Evolutionary conservation across 129 eudicot genomes (phyloP), one percentile per base, ranked within the genome.

Genomic region (Helianthus tuberosus): DNA sequence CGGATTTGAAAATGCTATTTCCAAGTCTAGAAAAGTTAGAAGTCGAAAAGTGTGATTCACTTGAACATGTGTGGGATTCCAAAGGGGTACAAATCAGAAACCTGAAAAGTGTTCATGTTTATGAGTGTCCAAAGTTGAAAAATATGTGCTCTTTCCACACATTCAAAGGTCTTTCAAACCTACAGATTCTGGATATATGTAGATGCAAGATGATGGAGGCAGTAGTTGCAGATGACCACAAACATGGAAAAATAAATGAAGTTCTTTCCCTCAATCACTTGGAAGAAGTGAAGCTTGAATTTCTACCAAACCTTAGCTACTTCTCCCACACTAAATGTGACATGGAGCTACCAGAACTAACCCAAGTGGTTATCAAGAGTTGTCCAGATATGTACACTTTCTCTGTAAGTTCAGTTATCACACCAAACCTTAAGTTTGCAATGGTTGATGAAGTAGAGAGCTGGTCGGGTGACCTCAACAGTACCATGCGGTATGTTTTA

Each of bases 31-130:
- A 80, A 74, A 74, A 67, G 57, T 59, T 80, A 25, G 71, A 80
- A 38, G 84, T 80, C 29, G 79, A 58, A 35, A 74, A 80, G 41
- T 80, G 84, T 25, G 79, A 80, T 58, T 74, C 79, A 20, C 79
- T 80, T 12, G 79, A 73, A 68, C 58, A 74, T 0, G 70, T 80
- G 66, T 80, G 79, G 79, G 84, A 50, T 66, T 66, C 71, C 8
- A 39, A 74, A 59, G 84, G 75, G 16, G 59, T 68, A 60, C 84
- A 66, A 35, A 80, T 74, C 13, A 60, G 71, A 74, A 80, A 23
- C 58, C 65, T 80, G 43, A 74, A 74, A 80, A 67, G 44, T 51
- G 27, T 80, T 39, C 11, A 48, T 9, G 75, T 80, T 7, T 8
- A 47, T 9, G 71, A 80, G 75, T 80, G 84, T 74, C 79, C 75